phyloP scores from a whole-genome alignment of 2,329 filamentous ascomycete genomes.

The Sporothrix inflata region DNA sequence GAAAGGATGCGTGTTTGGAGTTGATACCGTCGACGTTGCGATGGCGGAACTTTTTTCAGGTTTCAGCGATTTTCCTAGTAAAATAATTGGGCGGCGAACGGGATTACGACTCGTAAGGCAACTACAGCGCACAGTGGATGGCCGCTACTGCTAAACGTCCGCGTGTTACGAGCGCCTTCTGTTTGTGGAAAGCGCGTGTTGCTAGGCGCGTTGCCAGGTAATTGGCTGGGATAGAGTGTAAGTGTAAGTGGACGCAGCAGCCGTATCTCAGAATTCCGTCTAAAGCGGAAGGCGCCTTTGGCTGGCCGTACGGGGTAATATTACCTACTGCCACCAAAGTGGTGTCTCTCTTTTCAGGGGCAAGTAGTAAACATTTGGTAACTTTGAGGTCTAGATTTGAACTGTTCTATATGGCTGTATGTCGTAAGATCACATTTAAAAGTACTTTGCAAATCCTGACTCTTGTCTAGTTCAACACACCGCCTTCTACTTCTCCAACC shows the following conservation, averaged over 20 bases:
- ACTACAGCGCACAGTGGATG: constrained; percentile 1
- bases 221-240: neutral
- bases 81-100: constrained; percentile 14
- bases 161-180: constrained; percentile 22
- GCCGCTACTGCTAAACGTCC: neutral
- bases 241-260: constrained; percentile 14
- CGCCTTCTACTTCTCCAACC: constrained; percentile 32
- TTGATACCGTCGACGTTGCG: constrained; percentile 18
- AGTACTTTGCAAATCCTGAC: neutral
- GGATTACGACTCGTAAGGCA: constrained; percentile 1
- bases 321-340: neutral
- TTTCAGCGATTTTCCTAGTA: constrained; percentile 27
- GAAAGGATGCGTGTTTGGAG: constrained; percentile 1
- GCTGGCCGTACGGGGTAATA: neutral
- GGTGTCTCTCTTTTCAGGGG: neutral
- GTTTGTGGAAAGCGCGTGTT: constrained; percentile 23
- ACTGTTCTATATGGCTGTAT: neutral
- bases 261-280: neutral
- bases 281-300: neutral
- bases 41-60: constrained; percentile 25
- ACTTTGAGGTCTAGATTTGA: neutral
- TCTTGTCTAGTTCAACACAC: neutral
- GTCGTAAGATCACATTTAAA: neutral
- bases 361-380: neutral
- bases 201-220: constrained; percentile 24